Evolutionary conservation across 1,284 basidiomycete species (phyloP).

Genomic region (Cryptococcus sp.): DNA sequence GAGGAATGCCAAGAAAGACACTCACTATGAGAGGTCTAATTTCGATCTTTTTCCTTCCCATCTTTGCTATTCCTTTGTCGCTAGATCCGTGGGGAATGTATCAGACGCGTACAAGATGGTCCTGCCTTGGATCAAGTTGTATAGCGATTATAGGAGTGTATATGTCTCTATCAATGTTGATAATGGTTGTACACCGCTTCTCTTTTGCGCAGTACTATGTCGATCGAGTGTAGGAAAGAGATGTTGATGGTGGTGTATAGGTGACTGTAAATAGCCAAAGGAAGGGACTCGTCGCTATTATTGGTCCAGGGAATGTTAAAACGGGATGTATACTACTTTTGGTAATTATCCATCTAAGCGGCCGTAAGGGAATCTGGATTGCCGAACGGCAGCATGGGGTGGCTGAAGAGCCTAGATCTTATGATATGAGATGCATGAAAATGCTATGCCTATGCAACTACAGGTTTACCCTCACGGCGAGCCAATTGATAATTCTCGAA

Average conservation of each 20-base stretch:
- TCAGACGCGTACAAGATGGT: background rate
- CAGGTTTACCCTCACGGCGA: background rate
- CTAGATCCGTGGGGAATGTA: background rate
- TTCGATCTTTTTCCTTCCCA: conserved; percentile 50
- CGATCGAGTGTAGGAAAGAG: too few relatives aligned
- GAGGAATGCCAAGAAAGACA: conserved; percentile 6
- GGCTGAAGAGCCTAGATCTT: background rate
- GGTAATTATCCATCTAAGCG: too few relatives aligned
- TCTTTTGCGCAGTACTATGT: background rate
- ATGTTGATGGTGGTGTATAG: too few relatives aligned
- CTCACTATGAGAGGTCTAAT: conserved; percentile 45
- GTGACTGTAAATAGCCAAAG: too few relatives aligned
- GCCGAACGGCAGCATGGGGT: too few relatives aligned
- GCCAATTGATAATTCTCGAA: conserved; percentile 50
- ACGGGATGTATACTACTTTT: too few relatives aligned
- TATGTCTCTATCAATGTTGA: background rate
- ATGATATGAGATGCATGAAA: background rate
- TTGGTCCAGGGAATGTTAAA: too few relatives aligned
- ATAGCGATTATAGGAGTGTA: background rate
- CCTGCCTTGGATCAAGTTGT: background rate
- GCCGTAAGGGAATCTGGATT: too few relatives aligned
- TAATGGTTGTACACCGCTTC: background rate
- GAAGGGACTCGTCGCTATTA: too few relatives aligned
- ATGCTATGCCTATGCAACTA: background rate
- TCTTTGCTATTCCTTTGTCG: conserved; percentile 10